Conservation (phyloP, 2,329 filamentous ascomycete genomes). For the Leptographium lundbergii region DNA sequence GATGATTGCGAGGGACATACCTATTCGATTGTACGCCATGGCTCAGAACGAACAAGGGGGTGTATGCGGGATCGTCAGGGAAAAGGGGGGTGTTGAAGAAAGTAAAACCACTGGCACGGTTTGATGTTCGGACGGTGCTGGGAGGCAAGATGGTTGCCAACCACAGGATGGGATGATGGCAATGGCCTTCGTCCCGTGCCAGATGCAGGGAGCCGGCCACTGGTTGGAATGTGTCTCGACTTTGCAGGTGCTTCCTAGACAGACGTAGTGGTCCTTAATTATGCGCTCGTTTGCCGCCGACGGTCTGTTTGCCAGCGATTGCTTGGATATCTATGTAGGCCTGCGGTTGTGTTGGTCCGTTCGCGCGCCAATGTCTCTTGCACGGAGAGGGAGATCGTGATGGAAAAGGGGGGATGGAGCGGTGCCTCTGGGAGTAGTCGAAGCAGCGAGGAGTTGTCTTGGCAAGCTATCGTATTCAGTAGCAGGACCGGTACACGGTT, state of each 20-base stretch:
- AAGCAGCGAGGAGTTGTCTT: not conserved
- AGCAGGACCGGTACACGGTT: not conserved
- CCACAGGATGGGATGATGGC: not conserved
- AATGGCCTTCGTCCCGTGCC: not conserved
- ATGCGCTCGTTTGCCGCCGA: not conserved
- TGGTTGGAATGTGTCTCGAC: constrained; percentile 11
- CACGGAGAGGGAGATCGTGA: not conserved
- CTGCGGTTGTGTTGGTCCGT: not conserved
- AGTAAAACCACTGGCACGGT: not conserved
- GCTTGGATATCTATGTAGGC: not conserved
- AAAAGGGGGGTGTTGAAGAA: not conserved
- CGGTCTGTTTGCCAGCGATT: not conserved
- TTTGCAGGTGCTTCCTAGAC: not conserved
- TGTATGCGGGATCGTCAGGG: not conserved
- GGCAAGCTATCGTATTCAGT: not conserved
- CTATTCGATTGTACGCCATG: constrained; percentile 67
- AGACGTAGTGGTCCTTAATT: not conserved
- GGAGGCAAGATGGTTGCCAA: not conserved
- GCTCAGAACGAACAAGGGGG: constrained; percentile 11
- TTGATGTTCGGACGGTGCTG: not conserved
- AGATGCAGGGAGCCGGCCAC: constrained; percentile 4
- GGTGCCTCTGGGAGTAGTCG: no score
- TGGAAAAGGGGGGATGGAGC: not conserved
- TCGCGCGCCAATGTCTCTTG: not conserved
- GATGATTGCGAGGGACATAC: constrained; percentile 31